Evolutionary conservation across 805 yeast genomes (phyloP).

Genomic region (Ogataea zsoltii): DNA sequence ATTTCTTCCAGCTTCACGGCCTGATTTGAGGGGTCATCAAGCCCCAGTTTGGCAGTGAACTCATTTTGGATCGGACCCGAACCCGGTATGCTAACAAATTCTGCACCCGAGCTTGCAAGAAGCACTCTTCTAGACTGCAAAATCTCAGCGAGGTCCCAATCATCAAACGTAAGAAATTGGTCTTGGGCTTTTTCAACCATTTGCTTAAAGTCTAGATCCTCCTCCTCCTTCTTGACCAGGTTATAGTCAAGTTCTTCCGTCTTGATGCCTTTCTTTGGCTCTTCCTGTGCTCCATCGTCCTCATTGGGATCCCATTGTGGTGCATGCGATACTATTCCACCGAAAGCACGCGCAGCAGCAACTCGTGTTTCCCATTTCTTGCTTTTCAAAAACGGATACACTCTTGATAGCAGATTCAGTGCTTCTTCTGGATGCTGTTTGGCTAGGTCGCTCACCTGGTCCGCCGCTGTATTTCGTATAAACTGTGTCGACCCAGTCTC

Average conservation of each 20-base stretch:
- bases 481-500: slow-evolving; percentile 96
- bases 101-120: slow-evolving; percentile 62
- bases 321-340: slow-evolving; percentile 83
- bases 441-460: slow-evolving; percentile 91
- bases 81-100: slow-evolving; percentile 21
- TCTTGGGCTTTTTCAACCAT: slow-evolving; percentile 39
- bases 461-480: slow-evolving; percentile 95
- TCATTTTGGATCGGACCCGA: slow-evolving; percentile 25
- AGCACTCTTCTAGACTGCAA: slow-evolving; percentile 54
- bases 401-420: slow-evolving; percentile 77
- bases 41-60: slow-evolving; percentile 32
- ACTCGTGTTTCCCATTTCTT: slow-evolving; percentile 95
- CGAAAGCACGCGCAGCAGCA: slow-evolving; percentile 92
- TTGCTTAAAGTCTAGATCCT: slow-evolving; percentile 30
- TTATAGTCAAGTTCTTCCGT: slow-evolving; percentile 19
- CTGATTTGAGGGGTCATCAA: slow-evolving; percentile 26
- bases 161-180: slow-evolving; percentile 46
- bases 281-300: slow-evolving; percentile 25
- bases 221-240: slow-evolving; percentile 22
- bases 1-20: slow-evolving; percentile 9
- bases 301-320: slow-evolving; percentile 81
- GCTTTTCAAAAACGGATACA: slow-evolving; percentile 82
- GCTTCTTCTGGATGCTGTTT: slow-evolving; percentile 94
- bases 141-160: slow-evolving; percentile 51
- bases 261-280: slow-evolving; percentile 5